Conservation (phyloP, 306 rosid genomes). For the Cicer cuneatum region DNA sequence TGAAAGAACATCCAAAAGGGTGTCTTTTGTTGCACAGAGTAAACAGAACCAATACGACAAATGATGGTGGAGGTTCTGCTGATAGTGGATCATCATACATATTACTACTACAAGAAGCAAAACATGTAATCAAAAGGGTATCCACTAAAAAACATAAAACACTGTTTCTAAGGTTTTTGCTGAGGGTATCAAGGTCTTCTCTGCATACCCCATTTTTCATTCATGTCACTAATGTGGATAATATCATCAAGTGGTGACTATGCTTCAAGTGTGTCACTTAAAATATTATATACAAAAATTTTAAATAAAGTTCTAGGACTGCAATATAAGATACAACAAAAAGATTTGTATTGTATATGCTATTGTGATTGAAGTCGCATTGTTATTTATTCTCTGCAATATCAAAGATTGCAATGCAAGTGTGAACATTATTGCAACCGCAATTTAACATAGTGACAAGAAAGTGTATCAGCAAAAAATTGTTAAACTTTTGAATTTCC, state of each 20-base stretch:
- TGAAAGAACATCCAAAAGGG: conserved; percentile 49
- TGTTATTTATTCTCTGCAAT: neutral
- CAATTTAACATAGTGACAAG: conserved; percentile 38
- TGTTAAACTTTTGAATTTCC: conserved; percentile 37
- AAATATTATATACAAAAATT: conserved; percentile 8
- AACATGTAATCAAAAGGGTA: conserved; percentile 48
- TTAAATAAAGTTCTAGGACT: neutral
- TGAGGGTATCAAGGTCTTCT: conserved; percentile 34
- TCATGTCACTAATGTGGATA: conserved; percentile 51
- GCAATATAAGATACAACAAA: neutral
- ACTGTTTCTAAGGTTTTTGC: conserved; percentile 34
- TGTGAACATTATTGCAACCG: neutral
- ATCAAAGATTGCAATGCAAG: neutral
- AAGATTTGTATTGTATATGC: neutral
- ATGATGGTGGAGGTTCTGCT: conserved; percentile 80
- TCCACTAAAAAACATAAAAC: conserved; percentile 46
- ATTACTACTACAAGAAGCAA: conserved; percentile 52
- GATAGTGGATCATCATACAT: conserved; percentile 71
- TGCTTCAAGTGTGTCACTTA: conserved; percentile 47
- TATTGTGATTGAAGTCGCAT: no score
- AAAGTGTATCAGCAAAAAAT: conserved; percentile 33
- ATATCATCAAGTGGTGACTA: conserved; percentile 44
- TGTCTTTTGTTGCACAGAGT: conserved; percentile 49
- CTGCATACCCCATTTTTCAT: conserved; percentile 35
- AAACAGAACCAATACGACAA: conserved; percentile 61